These are phyloP conservation scores for Ophiostoma pallidulum DNA, from an alignment of 2,329 filamentous ascomycete species.

Conservation along the genomic window DNA sequence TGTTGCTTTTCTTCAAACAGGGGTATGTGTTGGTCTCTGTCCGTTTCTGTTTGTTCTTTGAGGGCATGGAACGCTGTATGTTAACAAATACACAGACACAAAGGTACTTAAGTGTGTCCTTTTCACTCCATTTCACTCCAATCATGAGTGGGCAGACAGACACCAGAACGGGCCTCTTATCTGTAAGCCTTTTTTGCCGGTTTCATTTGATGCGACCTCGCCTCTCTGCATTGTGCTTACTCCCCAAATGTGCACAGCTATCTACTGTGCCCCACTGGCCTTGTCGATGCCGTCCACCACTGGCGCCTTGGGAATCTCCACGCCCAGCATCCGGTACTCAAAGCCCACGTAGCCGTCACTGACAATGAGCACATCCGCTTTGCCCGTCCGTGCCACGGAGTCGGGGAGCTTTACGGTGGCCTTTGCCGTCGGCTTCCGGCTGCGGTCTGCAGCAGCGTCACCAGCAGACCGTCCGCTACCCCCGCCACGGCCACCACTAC, in stretches of 20 bases:
- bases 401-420: slow-evolving; percentile 53
- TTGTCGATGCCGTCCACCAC: slow-evolving; percentile 37
- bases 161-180: no score
- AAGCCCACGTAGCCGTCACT: slow-evolving; percentile 86
- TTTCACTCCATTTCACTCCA: no score
- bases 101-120: no score
- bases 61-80: no score
- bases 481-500: background rate
- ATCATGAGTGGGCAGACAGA: no score
- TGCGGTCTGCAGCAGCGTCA: background rate
- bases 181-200: no score
- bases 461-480: background rate
- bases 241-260: background rate
- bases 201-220: background rate
- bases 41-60: no score
- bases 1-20: background rate
- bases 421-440: slow-evolving; percentile 40
- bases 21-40: no score
- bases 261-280: slow-evolving; percentile 5
- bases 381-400: slow-evolving; percentile 39
- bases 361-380: slow-evolving; percentile 63
- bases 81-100: no score
- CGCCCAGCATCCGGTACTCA: slow-evolving; percentile 39
- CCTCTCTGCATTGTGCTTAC: background rate
- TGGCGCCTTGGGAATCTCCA: slow-evolving; percentile 43